phyloP scores from a whole-genome alignment of 208 protist species.

The Leishmania turanica region DNA sequence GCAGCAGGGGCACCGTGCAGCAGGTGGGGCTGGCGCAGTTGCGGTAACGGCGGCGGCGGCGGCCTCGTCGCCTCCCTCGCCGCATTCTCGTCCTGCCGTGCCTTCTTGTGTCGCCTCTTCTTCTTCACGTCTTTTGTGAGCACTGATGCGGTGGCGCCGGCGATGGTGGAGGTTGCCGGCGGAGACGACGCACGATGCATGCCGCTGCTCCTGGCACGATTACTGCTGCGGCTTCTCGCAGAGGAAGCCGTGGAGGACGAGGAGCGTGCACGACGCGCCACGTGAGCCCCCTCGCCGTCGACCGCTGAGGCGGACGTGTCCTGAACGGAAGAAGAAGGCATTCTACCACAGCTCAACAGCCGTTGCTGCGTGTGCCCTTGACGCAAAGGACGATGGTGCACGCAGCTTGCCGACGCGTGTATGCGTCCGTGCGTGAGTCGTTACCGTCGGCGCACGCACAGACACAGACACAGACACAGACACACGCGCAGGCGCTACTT shows the following conservation, averaged over 20 bases:
- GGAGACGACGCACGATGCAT: neutral
- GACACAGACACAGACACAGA: no score
- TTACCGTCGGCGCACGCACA: neutral
- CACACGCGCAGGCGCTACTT: neutral
- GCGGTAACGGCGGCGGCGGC: neutral
- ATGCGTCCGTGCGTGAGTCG: neutral
- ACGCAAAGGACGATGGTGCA: neutral
- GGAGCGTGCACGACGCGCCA: neutral
- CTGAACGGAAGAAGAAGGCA: neutral
- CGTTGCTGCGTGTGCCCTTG: neutral
- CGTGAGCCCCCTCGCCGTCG: neutral
- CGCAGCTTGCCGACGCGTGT: neutral
- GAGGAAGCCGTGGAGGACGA: neutral
- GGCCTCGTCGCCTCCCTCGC: neutral
- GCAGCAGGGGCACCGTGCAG: neutral
- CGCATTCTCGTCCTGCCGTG: slow-evolving; percentile 1
- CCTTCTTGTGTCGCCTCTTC: slow-evolving; percentile 8
- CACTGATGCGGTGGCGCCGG: neutral
- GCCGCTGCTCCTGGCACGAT: neutral
- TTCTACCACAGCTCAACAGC: neutral
- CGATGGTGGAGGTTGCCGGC: neutral
- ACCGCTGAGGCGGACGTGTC: neutral
- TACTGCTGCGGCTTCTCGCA: neutral
- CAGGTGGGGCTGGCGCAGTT: neutral
- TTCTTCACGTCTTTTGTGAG: slow-evolving; percentile 5